Percentiles rank a stretch among this genome's conserved stretches.
These are phyloP conservation scores for Wickerhamiella azyma DNA, from an alignment of 805 yeast species.

Conservation along the genomic window DNA sequence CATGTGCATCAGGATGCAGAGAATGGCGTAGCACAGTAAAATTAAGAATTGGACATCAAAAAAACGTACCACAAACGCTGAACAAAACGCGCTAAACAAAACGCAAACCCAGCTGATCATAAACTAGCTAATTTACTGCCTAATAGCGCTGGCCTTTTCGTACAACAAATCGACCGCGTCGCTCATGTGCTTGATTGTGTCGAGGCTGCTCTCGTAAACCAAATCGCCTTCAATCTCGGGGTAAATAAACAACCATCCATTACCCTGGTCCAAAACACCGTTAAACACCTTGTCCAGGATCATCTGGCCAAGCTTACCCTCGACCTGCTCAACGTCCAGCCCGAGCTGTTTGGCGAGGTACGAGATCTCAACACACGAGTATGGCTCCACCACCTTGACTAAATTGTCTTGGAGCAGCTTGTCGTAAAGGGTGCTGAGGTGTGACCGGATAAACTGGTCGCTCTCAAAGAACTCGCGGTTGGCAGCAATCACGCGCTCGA, in stretches of 20 bases:
- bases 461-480: constrained; percentile 61
- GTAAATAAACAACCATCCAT: constrained; percentile 89
- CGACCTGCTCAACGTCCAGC: constrained; percentile 73
- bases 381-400: constrained; percentile 90
- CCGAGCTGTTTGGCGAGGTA: constrained; percentile 84
- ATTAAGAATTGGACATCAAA: no score
- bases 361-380: constrained; percentile 84
- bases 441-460: constrained; percentile 81
- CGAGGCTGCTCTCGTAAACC: constrained; percentile 76
- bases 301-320: constrained; percentile 92
- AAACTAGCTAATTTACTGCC: not conserved
- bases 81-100: no score
- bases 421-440: constrained; percentile 85
- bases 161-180: constrained; percentile 79
- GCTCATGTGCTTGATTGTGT: constrained; percentile 75
- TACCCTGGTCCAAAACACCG: constrained; percentile 96
- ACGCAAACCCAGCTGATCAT: no score
- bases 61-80: no score
- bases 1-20: no score
- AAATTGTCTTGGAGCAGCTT: constrained; percentile 84
- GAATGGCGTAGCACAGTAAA: no score
- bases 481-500: constrained; percentile 64
- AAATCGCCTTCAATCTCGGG: constrained; percentile 82
- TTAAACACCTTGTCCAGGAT: constrained; percentile 87
- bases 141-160: constrained; percentile 76